These are phyloP conservation scores for Pleurotus salmoneostramineus DNA, from an alignment of 768 basidiomycete genomes.

Conservation along the genomic window DNA sequence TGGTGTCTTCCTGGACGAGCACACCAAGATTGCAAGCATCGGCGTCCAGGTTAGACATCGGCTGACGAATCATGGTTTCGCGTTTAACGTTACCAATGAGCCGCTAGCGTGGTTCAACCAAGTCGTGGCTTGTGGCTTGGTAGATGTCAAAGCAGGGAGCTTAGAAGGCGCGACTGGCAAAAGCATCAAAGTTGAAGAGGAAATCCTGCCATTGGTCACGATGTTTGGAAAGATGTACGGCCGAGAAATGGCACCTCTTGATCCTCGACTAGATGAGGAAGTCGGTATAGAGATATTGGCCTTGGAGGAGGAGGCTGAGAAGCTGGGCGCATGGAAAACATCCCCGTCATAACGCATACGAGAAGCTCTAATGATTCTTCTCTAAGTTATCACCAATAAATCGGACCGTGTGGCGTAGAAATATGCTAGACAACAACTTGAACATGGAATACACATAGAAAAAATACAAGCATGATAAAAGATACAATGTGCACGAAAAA, in stretches of 20 bases:
- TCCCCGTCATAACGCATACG: too few species aligned
- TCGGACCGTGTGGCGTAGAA: too few species aligned
- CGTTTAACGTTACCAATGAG: slow-evolving; percentile 83
- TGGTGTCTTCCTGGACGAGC: slow-evolving; percentile 81
- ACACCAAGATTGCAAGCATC: slow-evolving; percentile 89
- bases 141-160: slow-evolving; percentile 75
- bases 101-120: slow-evolving; percentile 83
- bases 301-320: slow-evolving; percentile 41
- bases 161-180: slow-evolving; percentile 44
- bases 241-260: slow-evolving; percentile 44
- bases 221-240: slow-evolving; percentile 45
- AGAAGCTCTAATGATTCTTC: too few species aligned
- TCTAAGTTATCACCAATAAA: too few species aligned
- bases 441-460: too few species aligned
- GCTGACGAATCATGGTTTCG: slow-evolving; percentile 92
- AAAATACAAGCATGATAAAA: too few species aligned
- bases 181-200: slow-evolving; percentile 38
- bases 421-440: too few species aligned
- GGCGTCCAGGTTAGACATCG: slow-evolving; percentile 95
- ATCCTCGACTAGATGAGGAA: slow-evolving; percentile 37
- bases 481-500: too few species aligned
- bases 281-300: slow-evolving; percentile 42
- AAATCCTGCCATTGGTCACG: slow-evolving; percentile 46
- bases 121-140: slow-evolving; percentile 89
- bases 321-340: slow-evolving; percentile 36